A percentile compares a stretch with the other conserved stretches of the same genome.
Evolutionary conservation across 2,329 filamentous ascomycete genomes (phyloP).

Genomic region (Harringtonia lauricola): DNA sequence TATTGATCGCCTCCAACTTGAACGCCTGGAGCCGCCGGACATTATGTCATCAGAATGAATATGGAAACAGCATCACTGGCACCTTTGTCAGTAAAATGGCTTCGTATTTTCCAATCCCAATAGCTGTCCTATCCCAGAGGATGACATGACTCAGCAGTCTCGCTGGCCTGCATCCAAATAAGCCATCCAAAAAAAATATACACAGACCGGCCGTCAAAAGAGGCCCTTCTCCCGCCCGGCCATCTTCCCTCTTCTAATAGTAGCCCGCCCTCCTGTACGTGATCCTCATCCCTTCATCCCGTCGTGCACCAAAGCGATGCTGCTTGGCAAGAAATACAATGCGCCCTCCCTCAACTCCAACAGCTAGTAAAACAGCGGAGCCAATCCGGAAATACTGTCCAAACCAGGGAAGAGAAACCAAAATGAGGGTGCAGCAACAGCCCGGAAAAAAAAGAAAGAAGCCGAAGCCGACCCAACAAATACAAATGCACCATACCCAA

Average conservation of each 20-base stretch:
- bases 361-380: constrained; percentile 14
- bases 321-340: constrained; percentile 3
- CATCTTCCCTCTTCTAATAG: neutral
- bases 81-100: too few relatives aligned
- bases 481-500: neutral
- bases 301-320: constrained; percentile 10
- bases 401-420: constrained; percentile 5
- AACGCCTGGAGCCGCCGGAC: too few relatives aligned
- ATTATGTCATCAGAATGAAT: too few relatives aligned
- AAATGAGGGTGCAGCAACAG: constrained; percentile 2
- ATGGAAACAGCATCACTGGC: too few relatives aligned
- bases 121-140: neutral
- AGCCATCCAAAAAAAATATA: neutral
- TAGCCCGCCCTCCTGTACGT: constrained; percentile 1
- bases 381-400: neutral
- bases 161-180: neutral
- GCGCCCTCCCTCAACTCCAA: constrained; percentile 10
- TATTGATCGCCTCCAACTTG: too few relatives aligned
- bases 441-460: neutral
- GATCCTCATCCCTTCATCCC: constrained; percentile 12
- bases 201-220: neutral
- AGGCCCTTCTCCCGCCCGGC: neutral
- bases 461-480: neutral
- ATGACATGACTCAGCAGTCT: neutral
- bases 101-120: too few relatives aligned